Percentiles rank a stretch among this genome's conserved stretches.
Evolutionary conservation across 129 eudicot species (phyloP).

Genomic region (Rutidosis leptorrhynchoides): DNA sequence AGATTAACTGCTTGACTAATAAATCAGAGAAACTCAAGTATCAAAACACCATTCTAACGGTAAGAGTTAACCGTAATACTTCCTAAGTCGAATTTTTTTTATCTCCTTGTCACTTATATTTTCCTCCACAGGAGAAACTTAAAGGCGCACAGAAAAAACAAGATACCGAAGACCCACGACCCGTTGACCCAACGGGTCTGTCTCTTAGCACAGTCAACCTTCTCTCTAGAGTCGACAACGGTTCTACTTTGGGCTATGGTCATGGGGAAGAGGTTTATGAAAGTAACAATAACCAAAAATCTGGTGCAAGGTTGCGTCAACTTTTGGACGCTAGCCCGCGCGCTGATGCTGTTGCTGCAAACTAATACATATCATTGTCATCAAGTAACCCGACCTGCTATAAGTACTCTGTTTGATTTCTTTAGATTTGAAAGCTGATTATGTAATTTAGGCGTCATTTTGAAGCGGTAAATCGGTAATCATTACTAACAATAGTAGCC

Average conservation of each 20-base stretch:
- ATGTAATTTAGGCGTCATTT: constrained; percentile 7
- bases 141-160: constrained; percentile 35
- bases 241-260: constrained; percentile 37
- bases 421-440: constrained; percentile 1
- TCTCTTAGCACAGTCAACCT: constrained; percentile 77
- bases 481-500: constrained; percentile 23
- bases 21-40: constrained; percentile 61
- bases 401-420: constrained; percentile 7
- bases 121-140: constrained; percentile 53
- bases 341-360: constrained; percentile 82
- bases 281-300: constrained; percentile 49
- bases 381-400: constrained; percentile 13
- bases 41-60: constrained; percentile 65
- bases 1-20: constrained; percentile 56
- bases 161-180: constrained; percentile 36
- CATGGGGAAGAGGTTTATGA: constrained; percentile 42
- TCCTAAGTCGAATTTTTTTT: neutral
- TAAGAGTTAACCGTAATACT: constrained; percentile 11
- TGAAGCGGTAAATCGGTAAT: neutral
- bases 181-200: constrained; percentile 25
- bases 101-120: constrained; percentile 1
- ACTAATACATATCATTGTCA: constrained; percentile 33
- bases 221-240: constrained; percentile 67
- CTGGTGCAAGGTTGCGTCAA: constrained; percentile 73
- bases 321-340: constrained; percentile 66